Evolutionary conservation across 345 rosid species (phyloP).

Genomic region (Dovyalis caffra): DNA sequence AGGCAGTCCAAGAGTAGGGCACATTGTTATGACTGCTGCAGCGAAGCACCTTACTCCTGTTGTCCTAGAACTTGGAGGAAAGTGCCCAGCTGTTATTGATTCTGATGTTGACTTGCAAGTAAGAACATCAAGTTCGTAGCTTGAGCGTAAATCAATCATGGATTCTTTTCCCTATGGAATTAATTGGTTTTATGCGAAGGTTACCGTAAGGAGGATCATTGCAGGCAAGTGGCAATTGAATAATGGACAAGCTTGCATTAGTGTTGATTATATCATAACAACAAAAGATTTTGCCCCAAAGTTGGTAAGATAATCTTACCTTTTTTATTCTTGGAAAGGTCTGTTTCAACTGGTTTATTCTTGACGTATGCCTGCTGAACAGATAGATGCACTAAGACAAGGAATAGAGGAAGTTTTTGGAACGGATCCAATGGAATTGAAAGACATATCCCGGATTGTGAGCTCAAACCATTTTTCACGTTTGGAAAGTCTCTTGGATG

Average conservation of each 20-base stretch:
- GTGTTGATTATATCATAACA: conserved; percentile 49
- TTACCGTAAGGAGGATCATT: conserved; percentile 45
- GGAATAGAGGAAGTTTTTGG: conserved; percentile 44
- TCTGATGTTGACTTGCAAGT: conserved; percentile 40
- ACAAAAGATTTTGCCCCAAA: conserved; percentile 46
- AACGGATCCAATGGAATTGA: conserved; percentile 41
- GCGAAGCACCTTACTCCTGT: conserved; percentile 56
- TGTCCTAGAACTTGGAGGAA: conserved; percentile 54
- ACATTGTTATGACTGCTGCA: conserved; percentile 58
- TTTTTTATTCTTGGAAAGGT: not conserved
- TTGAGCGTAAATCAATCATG: not conserved
- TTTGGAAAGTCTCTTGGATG: conserved; percentile 40
- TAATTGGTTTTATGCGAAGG: conserved; percentile 26
- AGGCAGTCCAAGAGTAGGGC: conserved; percentile 50
- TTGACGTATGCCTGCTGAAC: not conserved
- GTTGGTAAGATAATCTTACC: conserved; percentile 30
- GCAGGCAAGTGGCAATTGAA: conserved; percentile 54
- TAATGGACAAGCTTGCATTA: conserved; percentile 54
- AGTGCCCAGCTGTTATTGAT: conserved; percentile 58
- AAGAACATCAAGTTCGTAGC: not conserved
- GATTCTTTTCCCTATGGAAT: not conserved
- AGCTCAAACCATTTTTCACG: conserved; percentile 39
- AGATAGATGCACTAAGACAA: conserved; percentile 40
- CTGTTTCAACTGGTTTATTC: not conserved
- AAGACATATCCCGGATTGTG: conserved; percentile 42